Conservation (phyloP, 805 yeast species). For the Cyberlindnera lachancei region DNA sequence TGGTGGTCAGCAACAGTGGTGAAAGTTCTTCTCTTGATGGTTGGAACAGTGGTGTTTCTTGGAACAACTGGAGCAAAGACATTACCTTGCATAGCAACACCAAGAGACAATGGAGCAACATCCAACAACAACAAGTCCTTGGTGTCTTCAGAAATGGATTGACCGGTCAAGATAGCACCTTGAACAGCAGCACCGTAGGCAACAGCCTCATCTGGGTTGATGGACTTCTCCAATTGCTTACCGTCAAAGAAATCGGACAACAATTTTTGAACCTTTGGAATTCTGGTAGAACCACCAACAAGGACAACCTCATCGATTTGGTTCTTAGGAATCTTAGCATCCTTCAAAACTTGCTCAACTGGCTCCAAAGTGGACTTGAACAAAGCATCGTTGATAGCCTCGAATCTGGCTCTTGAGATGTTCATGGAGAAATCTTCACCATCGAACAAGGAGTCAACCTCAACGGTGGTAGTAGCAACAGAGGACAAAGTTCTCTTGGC, state of each 20-base stretch:
- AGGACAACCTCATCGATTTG: constrained; percentile 90
- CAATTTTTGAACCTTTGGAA: constrained; percentile 95
- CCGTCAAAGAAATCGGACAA: constrained; percentile 94
- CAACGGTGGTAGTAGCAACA: constrained; percentile 91
- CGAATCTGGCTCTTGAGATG: constrained; percentile 97
- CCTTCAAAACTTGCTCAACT: constrained; percentile 92
- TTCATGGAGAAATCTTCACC: constrained; percentile 94
- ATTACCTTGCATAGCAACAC: constrained; percentile 99
- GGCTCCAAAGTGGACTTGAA: constrained; percentile 93
- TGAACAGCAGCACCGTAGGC: constrained; percentile 99
- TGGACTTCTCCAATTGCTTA: constrained; percentile 92
- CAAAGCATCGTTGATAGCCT: constrained; percentile 86
- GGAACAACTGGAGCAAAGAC: constrained; percentile 98
- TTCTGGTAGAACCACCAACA: constrained; percentile 99
- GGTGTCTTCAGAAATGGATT: constrained; percentile 73
- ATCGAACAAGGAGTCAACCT: constrained; percentile 89
- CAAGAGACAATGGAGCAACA: constrained; percentile 96
- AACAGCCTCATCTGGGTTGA: constrained; percentile 99
- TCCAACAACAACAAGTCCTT: constrained; percentile 93
- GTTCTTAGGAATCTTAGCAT: constrained; percentile 77
- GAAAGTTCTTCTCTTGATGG: constrained; percentile 98
- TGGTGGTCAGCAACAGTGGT: constrained; percentile 98
- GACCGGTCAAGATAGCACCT: constrained; percentile 97
- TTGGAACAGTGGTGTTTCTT: constrained; percentile 99
- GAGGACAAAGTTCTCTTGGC: constrained; percentile 98